Evolutionary conservation across 768 basidiomycete species (phyloP), one percentile per base, ranked within the genome.

Genomic region (Brasilioporus rufonigricans): DNA sequence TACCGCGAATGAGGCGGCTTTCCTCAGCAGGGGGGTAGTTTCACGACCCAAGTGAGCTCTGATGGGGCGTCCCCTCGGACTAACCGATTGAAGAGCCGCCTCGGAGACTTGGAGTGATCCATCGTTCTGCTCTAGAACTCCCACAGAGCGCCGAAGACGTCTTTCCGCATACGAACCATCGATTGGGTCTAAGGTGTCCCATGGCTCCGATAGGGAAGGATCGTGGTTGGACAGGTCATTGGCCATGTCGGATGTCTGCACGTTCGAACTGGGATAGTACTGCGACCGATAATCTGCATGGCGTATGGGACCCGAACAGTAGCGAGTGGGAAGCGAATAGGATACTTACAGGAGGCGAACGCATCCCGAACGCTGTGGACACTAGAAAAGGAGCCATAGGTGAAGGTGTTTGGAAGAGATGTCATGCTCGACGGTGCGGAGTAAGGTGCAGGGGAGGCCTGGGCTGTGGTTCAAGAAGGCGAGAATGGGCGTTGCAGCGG

Each of bases 231-330:
- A 67, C 9, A 71, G 73, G 19, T 71, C 66, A 50, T 74, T 74
- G 18, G 68, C 71, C 8, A 71, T 64, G 53, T 81, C 78, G 7
- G 76, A 72, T 5, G 80, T 74, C 18, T 77, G 78, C 26, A 85
- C 78, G 31, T 77, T 76, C 10, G 84, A 83, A 45, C 80, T 81
- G 21, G 82, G 83, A 38, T 88, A 77, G 62, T 80, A 86, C 64
- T 89, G 87, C 9, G 86, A 75, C 29, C 88, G 80, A 50, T 82
- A 83, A 66, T 89, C 88, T 90, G 59, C 19, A 56, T 53, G 51
- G 19, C 23, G 54, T 12, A 47, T 57, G 27, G 51, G 44, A 40
- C 26, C n/a, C 35, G 27, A 60, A 50, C 10, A 12, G 38, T 24
- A 29, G 21, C 10, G 44, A 55, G 2, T 18, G 26, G 38, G 44